These are phyloP conservation scores for Corymbia calophylla DNA, from an alignment of 441 rosid species.

Conservation along the genomic window DNA sequence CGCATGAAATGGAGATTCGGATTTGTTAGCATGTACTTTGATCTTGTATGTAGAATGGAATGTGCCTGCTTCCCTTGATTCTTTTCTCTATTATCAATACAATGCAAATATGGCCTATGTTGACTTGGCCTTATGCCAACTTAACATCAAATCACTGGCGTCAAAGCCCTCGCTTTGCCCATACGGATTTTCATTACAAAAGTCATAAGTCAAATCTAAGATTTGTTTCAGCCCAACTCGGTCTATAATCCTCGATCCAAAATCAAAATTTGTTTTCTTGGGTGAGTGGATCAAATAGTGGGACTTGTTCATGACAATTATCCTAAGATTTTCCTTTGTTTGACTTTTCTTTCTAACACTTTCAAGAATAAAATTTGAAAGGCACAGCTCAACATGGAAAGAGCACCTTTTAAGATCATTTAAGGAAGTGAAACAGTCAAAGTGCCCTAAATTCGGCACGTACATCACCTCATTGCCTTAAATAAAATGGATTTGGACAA, in stretches of 20 bases:
- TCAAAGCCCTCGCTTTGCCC: accelerated
- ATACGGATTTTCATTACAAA: background rate
- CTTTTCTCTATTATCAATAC: background rate
- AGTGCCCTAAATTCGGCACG: too few relatives aligned
- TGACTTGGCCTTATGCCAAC: background rate
- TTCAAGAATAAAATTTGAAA: background rate
- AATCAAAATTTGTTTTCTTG: background rate
- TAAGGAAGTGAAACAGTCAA: background rate
- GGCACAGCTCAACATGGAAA: accelerated
- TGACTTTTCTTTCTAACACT: background rate
- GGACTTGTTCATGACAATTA: background rate
- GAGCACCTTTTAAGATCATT: background rate
- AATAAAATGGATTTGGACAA: background rate
- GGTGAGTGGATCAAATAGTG: background rate
- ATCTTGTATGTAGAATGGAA: background rate
- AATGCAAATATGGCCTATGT: background rate
- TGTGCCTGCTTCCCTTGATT: background rate
- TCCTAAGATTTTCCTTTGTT: background rate
- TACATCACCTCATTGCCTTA: background rate
- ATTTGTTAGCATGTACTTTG: background rate
- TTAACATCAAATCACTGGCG: background rate
- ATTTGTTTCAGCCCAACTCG: background rate
- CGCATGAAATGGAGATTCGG: background rate
- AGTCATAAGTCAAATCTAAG: background rate
- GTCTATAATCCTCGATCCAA: background rate